A percentile compares a stretch with the other conserved stretches of the same genome.
Conservation (phyloP, 495 filamentous ascomycete genomes). For the Penicillium longicatenatum region DNA sequence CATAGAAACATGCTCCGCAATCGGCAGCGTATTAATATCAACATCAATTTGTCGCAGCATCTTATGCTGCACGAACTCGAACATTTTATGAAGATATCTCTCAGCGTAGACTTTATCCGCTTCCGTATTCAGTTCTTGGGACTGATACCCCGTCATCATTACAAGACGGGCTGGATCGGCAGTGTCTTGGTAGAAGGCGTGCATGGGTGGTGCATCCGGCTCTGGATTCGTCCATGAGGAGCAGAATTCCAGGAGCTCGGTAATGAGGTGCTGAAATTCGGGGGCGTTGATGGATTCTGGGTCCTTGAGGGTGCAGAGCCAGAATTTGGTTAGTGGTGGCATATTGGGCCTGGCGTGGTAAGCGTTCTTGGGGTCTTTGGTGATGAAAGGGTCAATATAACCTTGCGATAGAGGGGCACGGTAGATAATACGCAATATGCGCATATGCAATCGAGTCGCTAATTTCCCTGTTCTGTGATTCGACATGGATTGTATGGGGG, state of each 20-base stretch:
- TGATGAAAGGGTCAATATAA: too few species aligned
- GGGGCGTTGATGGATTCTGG: background rate
- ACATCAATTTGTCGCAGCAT: slow-evolving; percentile 12
- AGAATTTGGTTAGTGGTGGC: slow-evolving; percentile 20
- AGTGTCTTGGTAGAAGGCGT: slow-evolving; percentile 13
- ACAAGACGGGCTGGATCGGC: slow-evolving; percentile 8
- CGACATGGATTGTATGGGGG: too few species aligned
- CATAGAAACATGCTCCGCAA: background rate
- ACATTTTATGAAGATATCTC: slow-evolving; percentile 9
- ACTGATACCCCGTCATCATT: slow-evolving; percentile 19
- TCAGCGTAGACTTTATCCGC: slow-evolving; percentile 13
- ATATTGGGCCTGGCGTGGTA: background rate
- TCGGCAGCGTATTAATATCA: slow-evolving; percentile 5
- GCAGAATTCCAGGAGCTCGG: slow-evolving; percentile 6
- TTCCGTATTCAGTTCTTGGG: slow-evolving; percentile 17
- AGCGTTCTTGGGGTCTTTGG: too few species aligned
- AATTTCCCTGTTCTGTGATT: too few species aligned
- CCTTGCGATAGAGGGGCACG: too few species aligned
- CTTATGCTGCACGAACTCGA: slow-evolving; percentile 13
- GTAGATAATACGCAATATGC: too few species aligned
- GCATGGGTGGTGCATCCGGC: slow-evolving; percentile 8
- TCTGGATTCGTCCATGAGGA: slow-evolving; percentile 15
- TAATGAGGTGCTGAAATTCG: slow-evolving; percentile 6
- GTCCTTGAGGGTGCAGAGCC: slow-evolving; percentile 17
- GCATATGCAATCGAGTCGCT: too few species aligned